Conservation (phyloP, 331 rosid species). For the Pyrus hybrid region DNA sequence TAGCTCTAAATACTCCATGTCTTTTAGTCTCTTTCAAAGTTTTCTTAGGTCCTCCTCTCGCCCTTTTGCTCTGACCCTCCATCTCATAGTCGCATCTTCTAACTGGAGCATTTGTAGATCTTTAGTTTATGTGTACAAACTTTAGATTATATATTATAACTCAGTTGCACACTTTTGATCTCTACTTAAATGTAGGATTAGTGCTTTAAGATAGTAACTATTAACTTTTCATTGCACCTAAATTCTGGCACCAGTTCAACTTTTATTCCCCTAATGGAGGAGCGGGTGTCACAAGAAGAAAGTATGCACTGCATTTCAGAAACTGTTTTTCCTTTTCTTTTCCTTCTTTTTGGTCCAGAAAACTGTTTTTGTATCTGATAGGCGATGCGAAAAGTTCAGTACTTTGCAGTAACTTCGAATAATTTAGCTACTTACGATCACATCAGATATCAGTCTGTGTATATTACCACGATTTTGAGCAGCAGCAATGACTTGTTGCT, state of each 20-base stretch:
- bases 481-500: neutral
- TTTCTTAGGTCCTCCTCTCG: no score
- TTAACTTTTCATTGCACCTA: constrained; percentile 2
- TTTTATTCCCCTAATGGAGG: no score
- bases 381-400: neutral
- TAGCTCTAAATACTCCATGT: no score
- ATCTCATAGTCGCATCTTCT: no score
- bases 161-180: neutral
- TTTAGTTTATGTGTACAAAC: no score
- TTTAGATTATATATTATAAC: neutral
- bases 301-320: no score
- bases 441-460: neutral
- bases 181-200: neutral
- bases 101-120: no score
- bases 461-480: neutral
- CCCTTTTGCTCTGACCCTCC: no score
- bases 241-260: neutral
- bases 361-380: neutral
- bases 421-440: no score
- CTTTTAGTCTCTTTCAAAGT: no score
- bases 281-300: no score
- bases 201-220: neutral
- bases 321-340: neutral
- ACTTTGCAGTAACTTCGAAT: neutral
- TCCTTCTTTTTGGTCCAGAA: neutral